Conservation (phyloP, 2,329 filamentous ascomycete genomes). For the Phyllosticta citriasiana region DNA sequence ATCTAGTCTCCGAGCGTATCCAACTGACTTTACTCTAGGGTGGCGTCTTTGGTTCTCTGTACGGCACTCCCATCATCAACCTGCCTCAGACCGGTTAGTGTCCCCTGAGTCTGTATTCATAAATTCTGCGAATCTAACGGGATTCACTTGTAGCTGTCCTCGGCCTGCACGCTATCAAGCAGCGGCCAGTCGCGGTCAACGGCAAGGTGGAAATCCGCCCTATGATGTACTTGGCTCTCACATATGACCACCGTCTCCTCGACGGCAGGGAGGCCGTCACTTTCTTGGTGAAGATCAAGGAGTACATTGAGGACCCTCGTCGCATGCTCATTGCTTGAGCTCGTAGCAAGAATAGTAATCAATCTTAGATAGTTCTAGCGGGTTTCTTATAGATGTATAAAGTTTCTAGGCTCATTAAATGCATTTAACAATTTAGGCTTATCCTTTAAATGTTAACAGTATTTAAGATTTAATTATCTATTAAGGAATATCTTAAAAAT, state of each 20-base stretch:
- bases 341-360: neutral
- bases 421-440: neutral
- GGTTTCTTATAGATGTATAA: neutral
- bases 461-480: no score
- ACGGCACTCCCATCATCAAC: slow-evolving; percentile 98
- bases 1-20: neutral
- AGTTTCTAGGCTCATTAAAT: neutral
- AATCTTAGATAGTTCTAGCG: neutral
- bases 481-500: no score
- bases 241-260: slow-evolving; percentile 92
- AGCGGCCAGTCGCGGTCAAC: slow-evolving; percentile 78
- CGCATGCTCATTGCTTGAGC: slow-evolving; percentile 62
- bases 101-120: neutral
- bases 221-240: slow-evolving; percentile 98
- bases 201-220: slow-evolving; percentile 92
- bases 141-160: slow-evolving; percentile 51
- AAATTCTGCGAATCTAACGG: slow-evolving; percentile 10
- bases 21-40: slow-evolving; percentile 35
- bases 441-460: no score
- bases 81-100: slow-evolving; percentile 66
- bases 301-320: slow-evolving; percentile 90
- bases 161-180: slow-evolving; percentile 93
- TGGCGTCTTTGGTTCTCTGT: slow-evolving; percentile 91
- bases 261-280: slow-evolving; percentile 93
- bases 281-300: slow-evolving; percentile 94